Percentiles rank a stretch among this genome's conserved stretches.
phyloP scores from a whole-genome alignment of 2,329 filamentous ascomycete species.

The Xylaria multiplex region DNA sequence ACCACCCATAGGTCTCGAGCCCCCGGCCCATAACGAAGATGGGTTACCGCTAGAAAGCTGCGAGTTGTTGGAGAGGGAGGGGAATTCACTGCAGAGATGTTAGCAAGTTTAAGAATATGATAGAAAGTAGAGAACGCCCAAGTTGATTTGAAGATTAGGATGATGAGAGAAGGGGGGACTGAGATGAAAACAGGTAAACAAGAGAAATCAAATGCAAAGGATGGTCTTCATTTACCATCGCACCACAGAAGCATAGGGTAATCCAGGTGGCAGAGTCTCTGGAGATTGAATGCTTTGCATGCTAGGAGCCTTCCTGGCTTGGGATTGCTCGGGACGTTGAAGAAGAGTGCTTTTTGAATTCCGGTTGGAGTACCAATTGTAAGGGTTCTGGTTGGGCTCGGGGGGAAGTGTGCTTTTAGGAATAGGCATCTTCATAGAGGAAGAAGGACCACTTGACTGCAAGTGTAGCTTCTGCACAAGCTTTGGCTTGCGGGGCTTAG shows the following conservation, averaged over 20 bases:
- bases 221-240: constrained; percentile 44
- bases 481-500: constrained; percentile 38
- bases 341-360: constrained; percentile 5
- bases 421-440: constrained; percentile 17
- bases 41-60: constrained; percentile 61
- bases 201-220: constrained; percentile 5
- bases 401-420: neutral
- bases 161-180: neutral
- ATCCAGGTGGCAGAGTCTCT: constrained; percentile 25
- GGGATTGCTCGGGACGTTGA: constrained; percentile 1
- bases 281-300: constrained; percentile 3
- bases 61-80: constrained; percentile 70
- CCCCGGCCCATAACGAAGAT: constrained; percentile 64
- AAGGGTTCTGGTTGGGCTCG: neutral
- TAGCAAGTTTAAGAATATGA: constrained; percentile 36
- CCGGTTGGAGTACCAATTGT: constrained; percentile 3
- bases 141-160: neutral
- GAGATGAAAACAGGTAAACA: neutral
- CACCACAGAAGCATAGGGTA: constrained; percentile 42
- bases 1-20: constrained; percentile 60
- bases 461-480: constrained; percentile 38
- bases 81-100: constrained; percentile 66
- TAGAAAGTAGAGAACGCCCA: neutral
- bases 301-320: neutral
- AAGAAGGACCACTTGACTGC: constrained; percentile 36